A percentile compares a stretch with the other conserved stretches of the same genome.
Conservation (phyloP, 345 rosid genomes). For the Rhizophora mangle region DNA sequence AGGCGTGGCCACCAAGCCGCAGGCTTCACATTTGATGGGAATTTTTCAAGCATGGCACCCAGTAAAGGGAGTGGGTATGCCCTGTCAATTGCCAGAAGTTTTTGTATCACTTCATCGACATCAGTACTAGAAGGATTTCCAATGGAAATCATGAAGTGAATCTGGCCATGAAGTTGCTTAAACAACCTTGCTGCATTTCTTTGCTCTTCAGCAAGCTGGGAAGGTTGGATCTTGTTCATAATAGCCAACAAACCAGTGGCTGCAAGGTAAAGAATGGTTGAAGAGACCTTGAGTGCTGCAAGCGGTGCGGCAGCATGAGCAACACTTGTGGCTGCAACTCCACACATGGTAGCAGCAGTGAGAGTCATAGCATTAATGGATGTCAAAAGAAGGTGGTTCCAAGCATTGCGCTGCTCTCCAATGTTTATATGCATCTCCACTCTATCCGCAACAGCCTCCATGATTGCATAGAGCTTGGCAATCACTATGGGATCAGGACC, state of each 20-base stretch:
- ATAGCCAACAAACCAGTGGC: conserved; percentile 39
- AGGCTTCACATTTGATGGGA: conserved; percentile 41
- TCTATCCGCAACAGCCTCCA: conserved; percentile 49
- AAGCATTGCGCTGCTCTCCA: conserved; percentile 48
- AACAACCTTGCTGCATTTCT: conserved; percentile 49
- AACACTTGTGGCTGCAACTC: conserved; percentile 26
- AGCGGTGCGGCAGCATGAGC: conserved; percentile 10
- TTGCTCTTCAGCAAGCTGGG: conserved; percentile 60
- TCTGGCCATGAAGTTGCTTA: conserved; percentile 40
- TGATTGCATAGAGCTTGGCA: conserved; percentile 33
- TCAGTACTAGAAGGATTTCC: conserved; percentile 26
- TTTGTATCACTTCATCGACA: conserved; percentile 41
- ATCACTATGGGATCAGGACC: conserved; percentile 20
- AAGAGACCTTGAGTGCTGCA: conserved; percentile 34
- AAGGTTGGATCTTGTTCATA: conserved; percentile 52
- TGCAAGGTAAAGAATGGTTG: conserved; percentile 36
- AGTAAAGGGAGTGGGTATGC: conserved; percentile 59
- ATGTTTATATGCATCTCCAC: conserved; percentile 55
- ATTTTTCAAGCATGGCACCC: conserved; percentile 50
- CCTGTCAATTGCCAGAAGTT: conserved; percentile 44
- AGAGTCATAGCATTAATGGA: conserved; percentile 48
- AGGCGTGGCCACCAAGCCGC: conserved; percentile 50
- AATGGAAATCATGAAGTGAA: conserved; percentile 23
- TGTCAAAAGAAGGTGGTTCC: conserved; percentile 48
- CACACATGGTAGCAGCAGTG: conserved; percentile 49